A percentile compares a stretch with the other conserved stretches of the same genome.
Evolutionary conservation across 2,329 filamentous ascomycete species (phyloP).

Genomic region (Ascochyta fabae): DNA sequence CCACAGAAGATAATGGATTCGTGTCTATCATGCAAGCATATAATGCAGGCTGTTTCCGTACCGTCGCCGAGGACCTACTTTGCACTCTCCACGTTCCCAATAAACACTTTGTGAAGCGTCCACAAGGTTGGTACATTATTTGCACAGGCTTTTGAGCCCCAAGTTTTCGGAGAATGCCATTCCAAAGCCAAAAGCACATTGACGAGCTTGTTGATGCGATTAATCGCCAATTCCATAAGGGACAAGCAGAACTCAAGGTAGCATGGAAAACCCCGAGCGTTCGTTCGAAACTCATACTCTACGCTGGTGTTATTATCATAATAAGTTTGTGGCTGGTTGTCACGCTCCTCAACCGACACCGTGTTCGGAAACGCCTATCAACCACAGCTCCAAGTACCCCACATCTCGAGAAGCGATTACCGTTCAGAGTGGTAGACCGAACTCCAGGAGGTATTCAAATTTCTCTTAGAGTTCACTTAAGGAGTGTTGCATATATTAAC

Average conservation of each 20-base stretch:
- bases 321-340: conserved; percentile 5
- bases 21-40: neutral
- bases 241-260: neutral
- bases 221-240: neutral
- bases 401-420: conserved; percentile 55
- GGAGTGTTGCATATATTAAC: neutral
- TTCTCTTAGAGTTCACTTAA: neutral
- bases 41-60: neutral
- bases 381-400: conserved; percentile 42
- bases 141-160: neutral
- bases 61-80: neutral
- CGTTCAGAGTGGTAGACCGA: conserved; percentile 47
- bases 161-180: neutral
- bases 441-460: conserved; percentile 55
- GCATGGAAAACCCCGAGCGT: neutral
- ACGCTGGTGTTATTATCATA: neutral
- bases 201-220: neutral
- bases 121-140: neutral
- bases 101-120: neutral
- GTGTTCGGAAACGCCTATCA: conserved; percentile 17
- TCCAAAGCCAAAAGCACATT: neutral
- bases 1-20: neutral
- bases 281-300: neutral
- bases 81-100: neutral
- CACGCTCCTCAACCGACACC: conserved; percentile 37